Evolutionary conservation across 2,329 filamentous ascomycete genomes (phyloP).

Genomic region (Dendrostoma leiphaemia): DNA sequence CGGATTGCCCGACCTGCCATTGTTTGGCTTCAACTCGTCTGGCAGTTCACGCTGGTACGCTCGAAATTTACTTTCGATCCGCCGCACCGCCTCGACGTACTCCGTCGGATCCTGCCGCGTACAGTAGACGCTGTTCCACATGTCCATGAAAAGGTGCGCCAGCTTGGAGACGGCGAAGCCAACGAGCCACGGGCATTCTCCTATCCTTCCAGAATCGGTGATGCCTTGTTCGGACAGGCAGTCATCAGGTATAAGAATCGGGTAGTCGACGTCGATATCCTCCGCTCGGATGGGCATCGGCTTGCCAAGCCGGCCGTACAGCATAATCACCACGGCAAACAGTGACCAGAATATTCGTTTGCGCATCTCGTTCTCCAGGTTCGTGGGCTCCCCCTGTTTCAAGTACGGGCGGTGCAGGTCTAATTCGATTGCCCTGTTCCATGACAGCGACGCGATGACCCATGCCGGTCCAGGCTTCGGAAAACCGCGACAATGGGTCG

Average conservation of each 20-base stretch:
- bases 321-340: constrained; percentile 62
- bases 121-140: constrained; percentile 76
- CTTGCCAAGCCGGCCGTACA: constrained; percentile 72
- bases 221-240: constrained; percentile 63
- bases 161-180: constrained; percentile 66
- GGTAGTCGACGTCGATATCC: constrained; percentile 78
- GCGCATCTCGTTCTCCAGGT: constrained; percentile 71
- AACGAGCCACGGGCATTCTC: constrained; percentile 66
- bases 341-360: constrained; percentile 78
- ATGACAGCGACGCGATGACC: constrained; percentile 62
- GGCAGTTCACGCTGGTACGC: constrained; percentile 66
- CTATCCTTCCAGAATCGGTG: constrained; percentile 46
- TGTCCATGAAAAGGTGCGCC: constrained; percentile 65
- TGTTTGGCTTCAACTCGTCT: constrained; percentile 51
- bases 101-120: constrained; percentile 60
- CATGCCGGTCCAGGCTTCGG: constrained; percentile 76
- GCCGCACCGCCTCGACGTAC: constrained; percentile 62
- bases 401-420: constrained; percentile 72
- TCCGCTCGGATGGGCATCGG: constrained; percentile 73
- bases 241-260: constrained; percentile 69
- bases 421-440: constrained; percentile 70
- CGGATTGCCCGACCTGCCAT: constrained; percentile 38
- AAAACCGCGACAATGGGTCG: constrained; percentile 70
- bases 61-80: constrained; percentile 63
- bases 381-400: constrained; percentile 41